Evolutionary conservation across 2,329 filamentous ascomycete species (phyloP).

Genomic region (Byssoonygena ceratinophila): DNA sequence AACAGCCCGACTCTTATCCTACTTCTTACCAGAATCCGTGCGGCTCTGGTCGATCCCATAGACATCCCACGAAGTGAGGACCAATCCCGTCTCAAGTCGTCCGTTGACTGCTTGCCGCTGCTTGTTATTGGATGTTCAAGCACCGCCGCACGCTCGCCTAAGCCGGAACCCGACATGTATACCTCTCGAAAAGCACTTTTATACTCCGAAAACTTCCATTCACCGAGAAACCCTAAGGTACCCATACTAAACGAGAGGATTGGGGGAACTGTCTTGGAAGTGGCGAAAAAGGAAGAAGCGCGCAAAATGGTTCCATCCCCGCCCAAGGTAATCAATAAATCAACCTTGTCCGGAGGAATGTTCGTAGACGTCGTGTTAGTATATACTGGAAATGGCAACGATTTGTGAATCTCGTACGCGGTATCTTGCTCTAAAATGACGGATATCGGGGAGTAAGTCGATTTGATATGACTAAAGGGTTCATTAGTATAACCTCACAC

Average conservation of each 20-base stretch:
- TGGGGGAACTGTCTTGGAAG: conserved; percentile 69
- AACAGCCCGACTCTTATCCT: conserved; percentile 79
- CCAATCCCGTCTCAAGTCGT: conserved; percentile 47
- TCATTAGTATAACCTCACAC: conserved; percentile 21
- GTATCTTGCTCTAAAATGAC: conserved; percentile 72
- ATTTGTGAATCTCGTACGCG: conserved; percentile 59
- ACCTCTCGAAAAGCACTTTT: conserved; percentile 86
- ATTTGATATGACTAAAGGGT: conserved; percentile 58
- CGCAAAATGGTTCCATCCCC: conserved; percentile 87
- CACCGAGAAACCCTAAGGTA: conserved; percentile 83
- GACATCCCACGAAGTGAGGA: conserved; percentile 66
- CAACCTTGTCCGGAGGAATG: conserved; percentile 65
- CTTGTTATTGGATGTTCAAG: conserved; percentile 37
- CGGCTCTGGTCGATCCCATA: conserved; percentile 62
- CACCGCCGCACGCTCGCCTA: conserved; percentile 37
- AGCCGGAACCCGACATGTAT: conserved; percentile 65
- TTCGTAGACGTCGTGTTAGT: conserved; percentile 32
- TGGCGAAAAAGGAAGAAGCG: conserved; percentile 76
- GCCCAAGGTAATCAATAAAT: conserved; percentile 79
- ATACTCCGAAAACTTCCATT: conserved; percentile 92
- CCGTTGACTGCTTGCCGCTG: conserved; percentile 16
- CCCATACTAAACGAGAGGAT: conserved; percentile 96
- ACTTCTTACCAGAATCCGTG: conserved; percentile 76
- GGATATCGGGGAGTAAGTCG: conserved; percentile 68
- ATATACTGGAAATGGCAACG: conserved; percentile 65